phyloP scores from a whole-genome alignment of 331 rosid genomes.

The Stylosanthes scabra region DNA sequence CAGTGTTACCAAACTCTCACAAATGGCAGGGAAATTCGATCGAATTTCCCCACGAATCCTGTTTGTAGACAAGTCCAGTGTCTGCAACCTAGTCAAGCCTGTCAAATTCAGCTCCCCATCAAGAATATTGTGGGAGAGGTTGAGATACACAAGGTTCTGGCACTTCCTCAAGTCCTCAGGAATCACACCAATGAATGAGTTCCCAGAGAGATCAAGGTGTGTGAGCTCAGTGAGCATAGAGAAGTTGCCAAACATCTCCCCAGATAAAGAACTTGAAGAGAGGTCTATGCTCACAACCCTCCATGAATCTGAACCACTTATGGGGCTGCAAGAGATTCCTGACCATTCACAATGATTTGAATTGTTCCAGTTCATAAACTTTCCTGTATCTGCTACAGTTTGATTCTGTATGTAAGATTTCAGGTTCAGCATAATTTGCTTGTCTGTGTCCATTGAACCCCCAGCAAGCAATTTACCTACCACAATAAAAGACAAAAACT shows the following conservation, averaged over 20 bases:
- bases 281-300: slow-evolving; percentile 68
- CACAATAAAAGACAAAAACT: slow-evolving; percentile 7
- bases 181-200: slow-evolving; percentile 62
- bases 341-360: slow-evolving; percentile 69
- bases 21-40: slow-evolving; percentile 67
- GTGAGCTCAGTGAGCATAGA: slow-evolving; percentile 65
- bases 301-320: not conserved
- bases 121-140: slow-evolving; percentile 73
- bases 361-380: slow-evolving; percentile 71
- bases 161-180: slow-evolving; percentile 64
- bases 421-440: slow-evolving; percentile 62
- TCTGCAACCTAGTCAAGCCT: slow-evolving; percentile 58
- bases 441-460: slow-evolving; percentile 67
- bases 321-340: slow-evolving; percentile 59
- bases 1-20: slow-evolving; percentile 57
- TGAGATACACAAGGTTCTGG: slow-evolving; percentile 61
- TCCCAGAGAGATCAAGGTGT: slow-evolving; percentile 70
- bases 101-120: slow-evolving; percentile 55
- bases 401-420: slow-evolving; percentile 55
- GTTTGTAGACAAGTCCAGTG: slow-evolving; percentile 70
- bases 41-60: slow-evolving; percentile 64
- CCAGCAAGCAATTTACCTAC: slow-evolving; percentile 63
- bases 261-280: slow-evolving; percentile 46
- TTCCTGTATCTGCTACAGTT: slow-evolving; percentile 62
- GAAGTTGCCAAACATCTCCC: slow-evolving; percentile 63